Evolutionary conservation across 371 early-diverging fungal genomes (phyloP).

Genomic region (Scutellospora calospora): DNA sequence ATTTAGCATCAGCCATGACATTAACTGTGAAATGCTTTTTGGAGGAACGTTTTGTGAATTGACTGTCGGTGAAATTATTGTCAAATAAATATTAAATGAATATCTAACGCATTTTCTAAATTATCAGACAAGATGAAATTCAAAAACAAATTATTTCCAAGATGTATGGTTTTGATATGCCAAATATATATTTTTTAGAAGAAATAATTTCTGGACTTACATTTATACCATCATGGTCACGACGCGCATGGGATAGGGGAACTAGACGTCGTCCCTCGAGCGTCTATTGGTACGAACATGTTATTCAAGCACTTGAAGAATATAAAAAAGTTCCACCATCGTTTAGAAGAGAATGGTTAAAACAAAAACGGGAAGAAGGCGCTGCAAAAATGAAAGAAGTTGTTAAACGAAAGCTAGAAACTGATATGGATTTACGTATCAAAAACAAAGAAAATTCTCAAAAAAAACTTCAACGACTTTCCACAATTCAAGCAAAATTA

Average conservation of each 20-base stretch:
- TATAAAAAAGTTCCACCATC: background rate
- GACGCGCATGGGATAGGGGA: background rate
- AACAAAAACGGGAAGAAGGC: background rate
- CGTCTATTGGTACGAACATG: background rate
- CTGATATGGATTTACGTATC: background rate
- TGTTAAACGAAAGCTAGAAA: background rate
- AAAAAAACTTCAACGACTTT: background rate
- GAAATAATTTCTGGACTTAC: background rate
- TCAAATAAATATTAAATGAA: too few relatives aligned
- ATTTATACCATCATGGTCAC: constrained; percentile 8
- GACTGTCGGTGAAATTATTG: too few relatives aligned
- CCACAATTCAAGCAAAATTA: background rate
- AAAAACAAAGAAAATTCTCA: background rate
- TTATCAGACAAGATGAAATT: too few relatives aligned
- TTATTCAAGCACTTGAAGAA: background rate
- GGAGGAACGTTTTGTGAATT: too few relatives aligned
- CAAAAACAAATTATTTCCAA: too few relatives aligned
- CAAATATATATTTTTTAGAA: background rate
- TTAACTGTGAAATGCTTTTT: too few relatives aligned
- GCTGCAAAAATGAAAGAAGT: constrained; percentile 10
- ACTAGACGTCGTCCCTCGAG: background rate
- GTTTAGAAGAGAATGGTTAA: background rate
- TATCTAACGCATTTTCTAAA: too few relatives aligned
- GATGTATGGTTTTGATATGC: background rate
- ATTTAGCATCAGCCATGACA: too few relatives aligned